Evolutionary conservation across 2,329 filamentous ascomycete species (phyloP).

Genomic region (Hypoxylon sp.): DNA sequence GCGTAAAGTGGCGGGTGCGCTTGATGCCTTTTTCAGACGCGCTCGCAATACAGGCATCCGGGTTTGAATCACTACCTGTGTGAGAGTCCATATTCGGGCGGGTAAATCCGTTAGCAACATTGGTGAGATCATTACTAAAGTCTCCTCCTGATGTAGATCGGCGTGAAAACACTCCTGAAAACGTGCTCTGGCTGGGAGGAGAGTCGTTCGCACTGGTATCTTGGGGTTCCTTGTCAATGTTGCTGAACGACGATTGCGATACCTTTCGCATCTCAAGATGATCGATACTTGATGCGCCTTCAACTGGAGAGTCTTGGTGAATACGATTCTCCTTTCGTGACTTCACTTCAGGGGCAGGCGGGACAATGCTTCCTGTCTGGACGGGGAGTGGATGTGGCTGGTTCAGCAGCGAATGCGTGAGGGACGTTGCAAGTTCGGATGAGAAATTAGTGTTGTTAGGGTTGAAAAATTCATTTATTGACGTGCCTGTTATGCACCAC

Average conservation of each 20-base stretch:
- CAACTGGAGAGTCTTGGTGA: constrained; percentile 46
- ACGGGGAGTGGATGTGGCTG: constrained; percentile 60
- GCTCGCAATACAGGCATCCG: constrained; percentile 39
- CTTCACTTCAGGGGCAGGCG: constrained; percentile 58
- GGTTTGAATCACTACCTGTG: constrained; percentile 20
- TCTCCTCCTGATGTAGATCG: constrained; percentile 51
- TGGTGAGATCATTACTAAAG: constrained; percentile 54
- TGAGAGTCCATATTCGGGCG: constrained; percentile 44
- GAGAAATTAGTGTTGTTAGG: constrained; percentile 51
- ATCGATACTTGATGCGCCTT: constrained; percentile 47
- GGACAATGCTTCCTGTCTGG: constrained; percentile 51
- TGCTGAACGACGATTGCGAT: constrained; percentile 58
- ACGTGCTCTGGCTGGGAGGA: constrained; percentile 50
- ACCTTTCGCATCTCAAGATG: constrained; percentile 58
- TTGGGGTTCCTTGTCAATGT: constrained; percentile 48
- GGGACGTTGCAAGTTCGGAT: constrained; percentile 59
- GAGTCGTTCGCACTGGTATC: constrained; percentile 50
- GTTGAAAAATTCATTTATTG: constrained; percentile 51
- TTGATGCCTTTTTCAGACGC: constrained; percentile 60
- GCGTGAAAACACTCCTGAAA: constrained; percentile 52
- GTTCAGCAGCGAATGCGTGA: constrained; percentile 65
- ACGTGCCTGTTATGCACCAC: constrained; percentile 41
- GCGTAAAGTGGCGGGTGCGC: constrained; percentile 63
- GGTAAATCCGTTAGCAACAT: constrained; percentile 45
- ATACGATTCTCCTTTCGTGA: constrained; percentile 62